A percentile compares a stretch with the other conserved stretches of the same genome.
Evolutionary conservation across 2,329 filamentous ascomycete species (phyloP).

Genomic region (Talaromyces pinophilus): DNA sequence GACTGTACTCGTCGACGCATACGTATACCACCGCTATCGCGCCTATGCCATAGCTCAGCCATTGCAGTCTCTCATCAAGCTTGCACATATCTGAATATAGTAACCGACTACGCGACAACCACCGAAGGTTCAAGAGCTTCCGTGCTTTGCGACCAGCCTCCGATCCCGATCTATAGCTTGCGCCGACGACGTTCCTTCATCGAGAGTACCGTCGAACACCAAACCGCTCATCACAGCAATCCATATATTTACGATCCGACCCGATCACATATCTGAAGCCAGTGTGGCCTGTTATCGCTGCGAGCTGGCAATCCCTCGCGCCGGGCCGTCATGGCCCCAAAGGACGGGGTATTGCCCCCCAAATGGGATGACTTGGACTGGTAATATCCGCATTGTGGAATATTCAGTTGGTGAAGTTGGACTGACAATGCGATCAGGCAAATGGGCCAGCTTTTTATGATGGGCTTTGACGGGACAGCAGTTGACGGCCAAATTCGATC

Average conservation of each 20-base stretch:
- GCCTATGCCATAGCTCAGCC: background rate
- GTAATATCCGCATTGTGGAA: constrained; percentile 51
- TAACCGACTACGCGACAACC: background rate
- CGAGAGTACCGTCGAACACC: background rate
- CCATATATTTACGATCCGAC: background rate
- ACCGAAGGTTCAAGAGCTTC: constrained; percentile 36
- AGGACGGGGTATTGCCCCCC: constrained; percentile 44
- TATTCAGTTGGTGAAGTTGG: background rate
- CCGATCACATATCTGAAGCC: background rate
- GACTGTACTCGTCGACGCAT: background rate
- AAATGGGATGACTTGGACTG: constrained; percentile 45
- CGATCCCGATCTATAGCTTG: background rate
- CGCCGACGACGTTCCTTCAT: background rate
- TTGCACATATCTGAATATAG: no score
- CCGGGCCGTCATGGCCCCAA: constrained; percentile 43
- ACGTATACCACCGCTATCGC: background rate
- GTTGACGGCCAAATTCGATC: constrained; percentile 64
- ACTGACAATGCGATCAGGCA: constrained; percentile 60
- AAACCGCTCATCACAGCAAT: background rate
- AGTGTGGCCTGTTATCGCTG: constrained; percentile 1
- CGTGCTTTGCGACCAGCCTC: constrained; percentile 7
- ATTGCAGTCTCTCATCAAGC: background rate
- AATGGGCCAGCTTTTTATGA: constrained; percentile 63
- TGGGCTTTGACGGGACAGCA: constrained; percentile 67
- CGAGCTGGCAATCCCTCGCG: constrained; percentile 36